A percentile compares a stretch with the other conserved stretches of the same genome.
These are phyloP conservation scores for Diaporthe helianthi DNA, from an alignment of 2,329 filamentous ascomycete genomes.

Conservation along the genomic window DNA sequence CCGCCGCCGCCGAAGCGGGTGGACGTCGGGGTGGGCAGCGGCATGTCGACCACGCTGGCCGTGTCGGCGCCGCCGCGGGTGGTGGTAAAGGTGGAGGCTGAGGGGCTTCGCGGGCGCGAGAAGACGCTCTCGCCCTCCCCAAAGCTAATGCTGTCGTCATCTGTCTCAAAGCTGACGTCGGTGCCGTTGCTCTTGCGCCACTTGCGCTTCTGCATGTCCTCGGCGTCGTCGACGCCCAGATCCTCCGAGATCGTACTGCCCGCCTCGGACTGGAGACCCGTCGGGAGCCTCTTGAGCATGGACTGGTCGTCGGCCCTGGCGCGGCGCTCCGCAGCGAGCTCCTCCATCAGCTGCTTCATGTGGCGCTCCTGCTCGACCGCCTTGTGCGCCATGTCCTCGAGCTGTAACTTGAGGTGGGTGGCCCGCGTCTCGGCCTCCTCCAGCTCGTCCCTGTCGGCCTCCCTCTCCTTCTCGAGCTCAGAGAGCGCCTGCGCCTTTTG, in stretches of 20 bases:
- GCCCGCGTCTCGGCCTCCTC: slow-evolving; percentile 62
- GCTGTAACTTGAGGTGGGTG: slow-evolving; percentile 62
- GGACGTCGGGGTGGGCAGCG: slow-evolving; percentile 28
- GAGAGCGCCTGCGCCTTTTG: slow-evolving; percentile 56
- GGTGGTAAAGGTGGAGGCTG: slow-evolving; percentile 45
- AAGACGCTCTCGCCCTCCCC: slow-evolving; percentile 63
- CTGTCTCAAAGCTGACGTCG: slow-evolving; percentile 59
- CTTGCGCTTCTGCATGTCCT: slow-evolving; percentile 48
- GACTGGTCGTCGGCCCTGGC: slow-evolving; percentile 49
- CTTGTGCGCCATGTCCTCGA: slow-evolving; percentile 64
- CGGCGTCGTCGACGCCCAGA: slow-evolving; percentile 58
- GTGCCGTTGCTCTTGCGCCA: slow-evolving; percentile 43
- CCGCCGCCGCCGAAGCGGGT: slow-evolving; percentile 21
- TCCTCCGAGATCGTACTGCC: slow-evolving; percentile 59
- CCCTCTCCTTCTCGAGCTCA: slow-evolving; percentile 61
- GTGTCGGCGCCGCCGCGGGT: slow-evolving; percentile 40
- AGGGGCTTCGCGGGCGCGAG: slow-evolving; percentile 65
- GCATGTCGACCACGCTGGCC: slow-evolving; percentile 34
- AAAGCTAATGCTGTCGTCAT: slow-evolving; percentile 49
- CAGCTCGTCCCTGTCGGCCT: slow-evolving; percentile 60
- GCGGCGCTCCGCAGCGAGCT: slow-evolving; percentile 58
- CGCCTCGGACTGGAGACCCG: slow-evolving; percentile 38
- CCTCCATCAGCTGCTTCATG: slow-evolving; percentile 53
- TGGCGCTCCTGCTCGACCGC: slow-evolving; percentile 60
- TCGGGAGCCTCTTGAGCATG: slow-evolving; percentile 36